Conservation (phyloP, 495 filamentous ascomycete species). For the Thermothielavioides terrestris region DNA sequence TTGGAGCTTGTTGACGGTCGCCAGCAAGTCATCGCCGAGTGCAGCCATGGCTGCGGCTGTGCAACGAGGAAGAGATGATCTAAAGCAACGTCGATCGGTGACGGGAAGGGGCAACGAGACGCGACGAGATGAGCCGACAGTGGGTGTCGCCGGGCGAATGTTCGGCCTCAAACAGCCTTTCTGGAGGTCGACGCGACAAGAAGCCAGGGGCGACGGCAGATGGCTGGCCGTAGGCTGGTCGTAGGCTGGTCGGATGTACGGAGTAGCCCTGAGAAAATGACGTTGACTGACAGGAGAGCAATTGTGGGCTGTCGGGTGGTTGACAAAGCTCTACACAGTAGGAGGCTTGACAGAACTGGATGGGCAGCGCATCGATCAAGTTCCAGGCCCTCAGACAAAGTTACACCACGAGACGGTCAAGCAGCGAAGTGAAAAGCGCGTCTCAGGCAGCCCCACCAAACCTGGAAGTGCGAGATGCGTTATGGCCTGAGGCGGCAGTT, state of each 20-base stretch:
- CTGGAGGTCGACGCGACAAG: too few relatives aligned
- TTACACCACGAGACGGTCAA: too few relatives aligned
- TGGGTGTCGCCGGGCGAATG: neutral
- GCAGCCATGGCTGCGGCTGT: constrained; percentile 39
- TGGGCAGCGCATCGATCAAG: constrained; percentile 20
- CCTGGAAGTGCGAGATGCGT: neutral
- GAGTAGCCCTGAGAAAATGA: too few relatives aligned
- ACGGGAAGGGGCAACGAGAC: constrained; percentile 2
- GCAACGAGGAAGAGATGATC: neutral
- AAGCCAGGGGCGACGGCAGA: too few relatives aligned
- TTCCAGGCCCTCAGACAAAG: too few relatives aligned
- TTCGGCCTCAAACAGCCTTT: too few relatives aligned
- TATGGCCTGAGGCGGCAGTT: constrained; percentile 1
- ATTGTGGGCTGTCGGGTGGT: too few relatives aligned
- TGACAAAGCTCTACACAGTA: too few relatives aligned
- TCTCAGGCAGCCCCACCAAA: constrained; percentile 1
- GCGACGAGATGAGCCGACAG: neutral
- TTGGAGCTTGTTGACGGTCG: constrained; percentile 91
- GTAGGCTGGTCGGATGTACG: too few relatives aligned
- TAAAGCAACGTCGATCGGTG: neutral
- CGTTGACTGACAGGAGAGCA: too few relatives aligned
- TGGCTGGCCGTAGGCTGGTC: too few relatives aligned
- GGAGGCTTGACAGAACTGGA: too few relatives aligned
- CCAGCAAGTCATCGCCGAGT: constrained; percentile 85
- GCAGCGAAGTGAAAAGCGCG: constrained; percentile 4